Percentiles rank a stretch among this genome's conserved stretches.
Evolutionary conservation across 192 early-diverging fungal species (phyloP).

Genomic region (Dimargaris verticillata): DNA sequence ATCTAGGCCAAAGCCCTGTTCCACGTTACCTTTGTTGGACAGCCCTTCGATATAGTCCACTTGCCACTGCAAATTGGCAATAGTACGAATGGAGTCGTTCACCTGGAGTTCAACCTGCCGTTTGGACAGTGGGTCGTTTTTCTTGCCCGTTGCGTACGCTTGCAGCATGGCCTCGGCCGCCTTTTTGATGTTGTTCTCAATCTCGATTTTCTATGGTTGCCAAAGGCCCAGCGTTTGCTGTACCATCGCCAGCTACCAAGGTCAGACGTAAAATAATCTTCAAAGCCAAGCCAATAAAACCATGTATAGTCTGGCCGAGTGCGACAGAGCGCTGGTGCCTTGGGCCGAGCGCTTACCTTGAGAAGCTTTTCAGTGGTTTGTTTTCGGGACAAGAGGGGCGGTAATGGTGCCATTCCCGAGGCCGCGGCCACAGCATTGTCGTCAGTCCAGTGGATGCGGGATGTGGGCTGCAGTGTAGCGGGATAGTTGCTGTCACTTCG

Average conservation of each 20-base stretch:
- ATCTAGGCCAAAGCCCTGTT: too few relatives aligned
- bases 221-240: too few relatives aligned
- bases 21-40: background rate
- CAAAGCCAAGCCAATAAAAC: background rate
- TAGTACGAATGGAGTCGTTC: constrained; percentile 5
- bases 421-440: background rate
- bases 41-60: constrained; percentile 2
- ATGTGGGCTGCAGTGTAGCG: background rate
- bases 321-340: background rate
- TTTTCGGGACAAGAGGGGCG: background rate
- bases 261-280: background rate
- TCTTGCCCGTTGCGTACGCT: background rate
- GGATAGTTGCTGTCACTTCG: constrained; percentile 3
- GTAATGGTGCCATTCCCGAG: background rate
- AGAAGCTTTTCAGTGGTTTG: constrained; percentile 7
- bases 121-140: constrained; percentile 7
- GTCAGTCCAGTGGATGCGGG: constrained; percentile 4
- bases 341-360: background rate
- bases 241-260: too few relatives aligned
- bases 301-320: background rate
- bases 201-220: constrained; percentile 6
- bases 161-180: constrained; percentile 9
- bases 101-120: constrained; percentile 1
- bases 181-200: constrained; percentile 9
- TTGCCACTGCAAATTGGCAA: constrained; percentile 9